phyloP scores from a whole-genome alignment of 306 rosid genomes.

The Ormosia emarginata region DNA sequence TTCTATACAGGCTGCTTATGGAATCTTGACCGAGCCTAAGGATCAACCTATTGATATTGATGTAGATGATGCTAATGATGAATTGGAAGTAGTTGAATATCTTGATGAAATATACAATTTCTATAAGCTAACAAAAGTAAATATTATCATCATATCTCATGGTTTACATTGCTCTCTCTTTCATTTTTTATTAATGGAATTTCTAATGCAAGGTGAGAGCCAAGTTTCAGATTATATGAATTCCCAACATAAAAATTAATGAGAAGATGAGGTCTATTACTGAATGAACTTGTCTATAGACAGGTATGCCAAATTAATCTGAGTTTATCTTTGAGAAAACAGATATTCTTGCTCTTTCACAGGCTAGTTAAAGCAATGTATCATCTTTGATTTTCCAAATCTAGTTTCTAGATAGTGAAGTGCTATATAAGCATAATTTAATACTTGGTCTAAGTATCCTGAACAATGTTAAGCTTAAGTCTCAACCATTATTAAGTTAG shows the following conservation, averaged over 20 bases:
- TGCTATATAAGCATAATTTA: no score
- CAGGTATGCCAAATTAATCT: no score
- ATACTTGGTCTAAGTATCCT: no score
- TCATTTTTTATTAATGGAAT: neutral
- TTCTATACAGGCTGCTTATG: conserved; percentile 39
- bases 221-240: conserved; percentile 39
- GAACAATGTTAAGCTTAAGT: no score
- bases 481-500: no score
- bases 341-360: no score
- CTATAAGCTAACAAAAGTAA: conserved; percentile 52
- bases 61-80: conserved; percentile 33
- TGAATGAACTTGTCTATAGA: no score
- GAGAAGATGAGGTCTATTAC: conserved; percentile 53
- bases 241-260: conserved; percentile 44
- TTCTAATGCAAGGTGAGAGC: conserved; percentile 29
- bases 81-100: conserved; percentile 51
- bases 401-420: no score
- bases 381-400: no score
- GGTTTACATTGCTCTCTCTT: neutral
- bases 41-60: conserved; percentile 35
- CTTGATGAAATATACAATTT: conserved; percentile 52
- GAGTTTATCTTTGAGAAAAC: no score
- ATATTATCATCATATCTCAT: neutral
- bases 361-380: no score
- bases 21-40: conserved; percentile 17